Evolutionary conservation across 192 early-diverging fungal genomes (phyloP), one percentile per base, ranked within the genome.

Genomic region (Entomortierella parvispora): DNA sequence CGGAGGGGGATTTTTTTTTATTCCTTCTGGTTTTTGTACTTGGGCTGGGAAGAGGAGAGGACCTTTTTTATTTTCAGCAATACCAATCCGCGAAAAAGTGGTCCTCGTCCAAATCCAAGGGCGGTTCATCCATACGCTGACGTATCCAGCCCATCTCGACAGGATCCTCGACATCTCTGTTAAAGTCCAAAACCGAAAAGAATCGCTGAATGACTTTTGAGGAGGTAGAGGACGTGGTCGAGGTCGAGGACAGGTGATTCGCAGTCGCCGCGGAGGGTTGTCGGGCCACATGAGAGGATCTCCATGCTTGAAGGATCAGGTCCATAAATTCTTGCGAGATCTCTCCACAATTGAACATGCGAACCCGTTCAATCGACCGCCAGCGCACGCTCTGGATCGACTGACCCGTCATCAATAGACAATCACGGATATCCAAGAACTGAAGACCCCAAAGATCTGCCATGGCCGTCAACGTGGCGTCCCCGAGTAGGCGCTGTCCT

Each of bases 51-150:
- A 12, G 37, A 12, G 37, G 37, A 12, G 5, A 12, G 37, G 37
- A 12, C 7, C 37, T 40, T 5, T 40, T 60, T 28, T 5, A 29
- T 14, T 2, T 26, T 50, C 20, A 77, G 23, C 55, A 52, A 34
- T 68, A 77, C 74, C 74, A 77, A 18, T 77, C 60, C 14, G 74
- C 74, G 58, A 77, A 77, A 34, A 77, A 77, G 23, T 77, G 74
- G 32, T 77, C 71, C 29, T 75, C 74, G 28, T 77, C 74, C 10
- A 77, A 47, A 51, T 68, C 74, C 23, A 66, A 37, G 4, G 66
- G 66, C 1, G 74, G 74, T 28, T 77, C 74, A 34, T 77, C 74
- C 7, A 68, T 60, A 6, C 74, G 49, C 25, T 77, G 74, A n/a
- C 74, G 74, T 11, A 66, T 56, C 74, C 74, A 77, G 1, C 74